These are phyloP conservation scores for Xylariaceae sp. DNA, from an alignment of 2,329 filamentous ascomycete species.

Conservation along the genomic window DNA sequence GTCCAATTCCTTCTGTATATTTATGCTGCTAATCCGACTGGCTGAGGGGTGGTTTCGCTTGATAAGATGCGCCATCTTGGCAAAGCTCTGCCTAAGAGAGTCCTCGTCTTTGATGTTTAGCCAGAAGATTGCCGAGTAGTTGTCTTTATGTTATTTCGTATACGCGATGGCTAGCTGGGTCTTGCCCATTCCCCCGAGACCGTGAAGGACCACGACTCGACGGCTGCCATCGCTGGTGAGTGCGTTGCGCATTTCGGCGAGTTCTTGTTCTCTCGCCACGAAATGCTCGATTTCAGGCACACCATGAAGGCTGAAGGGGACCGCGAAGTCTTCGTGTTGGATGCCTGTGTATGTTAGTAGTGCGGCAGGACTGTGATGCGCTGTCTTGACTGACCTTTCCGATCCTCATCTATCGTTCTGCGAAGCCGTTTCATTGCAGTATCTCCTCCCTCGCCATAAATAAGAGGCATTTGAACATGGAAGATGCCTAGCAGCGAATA, in stretches of 20 bases:
- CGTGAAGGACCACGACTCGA: constrained; percentile 12
- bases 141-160: constrained; percentile 9
- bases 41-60: neutral
- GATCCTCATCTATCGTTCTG: constrained; percentile 9
- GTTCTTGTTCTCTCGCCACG: constrained; percentile 9
- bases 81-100: neutral
- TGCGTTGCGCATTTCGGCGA: constrained; percentile 5
- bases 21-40: neutral
- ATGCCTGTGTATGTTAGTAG: neutral
- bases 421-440: constrained; percentile 12
- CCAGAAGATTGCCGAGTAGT: constrained; percentile 4
- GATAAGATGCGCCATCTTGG: neutral
- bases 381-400: constrained; percentile 8
- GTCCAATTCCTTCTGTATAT: neutral
- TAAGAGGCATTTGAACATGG: constrained; percentile 6
- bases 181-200: constrained; percentile 15
- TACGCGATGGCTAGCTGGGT: constrained; percentile 13
- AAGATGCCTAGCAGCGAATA: constrained; percentile 20
- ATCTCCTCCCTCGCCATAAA: constrained; percentile 15
- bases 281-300: constrained; percentile 10
- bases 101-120: constrained; percentile 3
- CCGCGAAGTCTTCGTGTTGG: constrained; percentile 6
- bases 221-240: constrained; percentile 18
- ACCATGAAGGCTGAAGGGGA: constrained; percentile 7
- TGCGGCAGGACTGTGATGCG: neutral